Conservation (phyloP, 768 basidiomycete genomes). For the Hygrophorus pudorinus region DNA sequence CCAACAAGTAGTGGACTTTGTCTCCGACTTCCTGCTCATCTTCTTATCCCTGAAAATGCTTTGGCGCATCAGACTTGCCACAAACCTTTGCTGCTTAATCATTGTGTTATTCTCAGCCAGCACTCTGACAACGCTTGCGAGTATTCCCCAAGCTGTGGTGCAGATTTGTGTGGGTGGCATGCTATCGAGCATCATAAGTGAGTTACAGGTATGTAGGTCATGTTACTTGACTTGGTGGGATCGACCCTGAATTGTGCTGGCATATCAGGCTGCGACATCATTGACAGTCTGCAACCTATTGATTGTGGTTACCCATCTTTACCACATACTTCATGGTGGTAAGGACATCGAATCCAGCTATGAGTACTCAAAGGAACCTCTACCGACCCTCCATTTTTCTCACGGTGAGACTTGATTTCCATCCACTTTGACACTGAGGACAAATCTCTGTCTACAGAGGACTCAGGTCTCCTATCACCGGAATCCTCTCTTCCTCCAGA, state of each 20-base stretch:
- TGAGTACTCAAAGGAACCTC: background rate
- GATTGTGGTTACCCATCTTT: conserved; percentile 4
- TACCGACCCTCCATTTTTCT: too few relatives aligned
- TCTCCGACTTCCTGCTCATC: conserved; percentile 7
- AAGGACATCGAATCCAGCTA: conserved; percentile 5
- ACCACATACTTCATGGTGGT: background rate
- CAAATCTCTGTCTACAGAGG: too few relatives aligned
- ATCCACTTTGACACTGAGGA: too few relatives aligned
- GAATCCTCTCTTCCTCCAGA: too few relatives aligned
- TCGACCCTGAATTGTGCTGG: background rate
- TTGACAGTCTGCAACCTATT: conserved; percentile 7
- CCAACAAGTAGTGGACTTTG: conserved; percentile 2
- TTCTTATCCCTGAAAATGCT: conserved; percentile 5
- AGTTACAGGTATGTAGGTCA: background rate
- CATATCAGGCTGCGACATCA: conserved; percentile 1
- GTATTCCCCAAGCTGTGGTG: conserved; percentile 2
- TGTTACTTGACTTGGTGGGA: background rate
- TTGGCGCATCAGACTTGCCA: conserved; percentile 4
- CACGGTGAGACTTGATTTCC: too few relatives aligned
- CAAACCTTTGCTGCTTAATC: conserved; percentile 5
- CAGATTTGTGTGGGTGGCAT: background rate
- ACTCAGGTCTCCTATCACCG: too few relatives aligned
- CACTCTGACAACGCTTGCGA: conserved; percentile 5
- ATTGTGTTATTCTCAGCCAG: conserved; percentile 6
- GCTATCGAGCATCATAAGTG: background rate